These are phyloP conservation scores for Chlorella sp. DNA, from an alignment of 139 green algal genomes.

Conservation along the genomic window DNA sequence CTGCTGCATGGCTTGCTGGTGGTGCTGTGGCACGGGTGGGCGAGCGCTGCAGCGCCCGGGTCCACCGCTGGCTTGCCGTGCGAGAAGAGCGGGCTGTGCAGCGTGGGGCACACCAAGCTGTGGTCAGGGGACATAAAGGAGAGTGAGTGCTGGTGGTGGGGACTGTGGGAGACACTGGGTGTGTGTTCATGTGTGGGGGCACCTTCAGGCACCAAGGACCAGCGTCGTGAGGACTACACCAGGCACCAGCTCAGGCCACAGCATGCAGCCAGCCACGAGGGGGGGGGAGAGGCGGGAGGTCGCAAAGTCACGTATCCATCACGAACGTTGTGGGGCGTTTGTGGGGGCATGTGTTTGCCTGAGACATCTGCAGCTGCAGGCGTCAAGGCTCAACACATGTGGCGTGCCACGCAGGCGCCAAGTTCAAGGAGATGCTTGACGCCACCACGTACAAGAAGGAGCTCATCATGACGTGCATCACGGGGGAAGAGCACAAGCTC, in stretches of 20 bases:
- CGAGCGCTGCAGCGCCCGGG: not conserved
- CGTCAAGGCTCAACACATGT: not conserved
- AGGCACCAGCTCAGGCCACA: too few relatives aligned
- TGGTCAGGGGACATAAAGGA: not conserved
- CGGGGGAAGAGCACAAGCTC: not conserved
- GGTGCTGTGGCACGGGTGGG: not conserved
- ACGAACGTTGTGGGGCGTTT: not conserved
- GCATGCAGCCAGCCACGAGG: not conserved
- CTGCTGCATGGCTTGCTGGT: not conserved
- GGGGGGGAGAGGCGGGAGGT: too few relatives aligned
- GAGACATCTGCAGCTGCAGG: not conserved
- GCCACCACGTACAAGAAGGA: not conserved
- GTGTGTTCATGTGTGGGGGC: too few relatives aligned
- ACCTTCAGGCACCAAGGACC: too few relatives aligned
- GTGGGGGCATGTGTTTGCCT: not conserved
- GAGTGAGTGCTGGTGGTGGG: not conserved
- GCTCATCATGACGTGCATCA: not conserved
- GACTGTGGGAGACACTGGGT: too few relatives aligned
- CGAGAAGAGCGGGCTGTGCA: not conserved
- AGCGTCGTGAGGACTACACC: too few relatives aligned
- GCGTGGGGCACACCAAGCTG: not conserved
- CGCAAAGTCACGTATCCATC: not conserved
- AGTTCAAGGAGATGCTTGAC: not conserved
- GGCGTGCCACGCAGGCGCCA: not conserved
- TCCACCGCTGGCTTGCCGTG: not conserved